These are phyloP conservation scores for Bacidia gigantensis DNA, from an alignment of 495 filamentous ascomycete genomes.

Conservation along the genomic window DNA sequence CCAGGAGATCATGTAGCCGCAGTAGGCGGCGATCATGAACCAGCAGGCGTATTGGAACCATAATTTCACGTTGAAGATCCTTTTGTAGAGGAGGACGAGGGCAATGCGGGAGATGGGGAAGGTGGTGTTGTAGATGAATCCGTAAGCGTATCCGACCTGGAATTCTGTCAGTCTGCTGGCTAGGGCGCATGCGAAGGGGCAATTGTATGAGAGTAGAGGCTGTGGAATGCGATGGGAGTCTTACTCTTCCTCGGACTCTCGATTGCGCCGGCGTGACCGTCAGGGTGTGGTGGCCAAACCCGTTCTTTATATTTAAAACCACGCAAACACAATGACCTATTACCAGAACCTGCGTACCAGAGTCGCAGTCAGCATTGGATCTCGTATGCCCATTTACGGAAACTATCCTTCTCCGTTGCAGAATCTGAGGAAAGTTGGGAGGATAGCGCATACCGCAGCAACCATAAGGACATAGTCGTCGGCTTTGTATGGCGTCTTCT, in stretches of 20 bases:
- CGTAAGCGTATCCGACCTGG: slow-evolving; percentile 2
- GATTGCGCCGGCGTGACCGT: slow-evolving; percentile 12
- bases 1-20: slow-evolving; percentile 44
- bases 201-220: slow-evolving; percentile 27
- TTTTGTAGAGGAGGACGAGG: slow-evolving; percentile 7
- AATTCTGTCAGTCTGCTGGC: too few species aligned
- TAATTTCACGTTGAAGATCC: slow-evolving; percentile 6
- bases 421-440: too few species aligned
- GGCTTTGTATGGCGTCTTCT: neutral
- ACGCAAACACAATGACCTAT: neutral
- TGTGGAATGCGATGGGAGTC: too few species aligned
- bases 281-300: slow-evolving; percentile 6
- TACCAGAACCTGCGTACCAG: neutral
- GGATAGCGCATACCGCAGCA: too few species aligned
- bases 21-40: slow-evolving; percentile 30
- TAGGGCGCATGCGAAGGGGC: too few species aligned
- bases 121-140: slow-evolving; percentile 6
- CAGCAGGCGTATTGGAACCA: slow-evolving; percentile 2
- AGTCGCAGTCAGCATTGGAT: neutral
- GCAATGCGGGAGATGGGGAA: slow-evolving; percentile 8
- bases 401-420: too few species aligned
- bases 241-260: slow-evolving; percentile 9
- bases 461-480: slow-evolving; percentile 5
- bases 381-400: too few species aligned
- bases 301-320: neutral